These are phyloP conservation scores for Lantana camara DNA, from an alignment of 257 asterid genomes.

Conservation along the genomic window DNA sequence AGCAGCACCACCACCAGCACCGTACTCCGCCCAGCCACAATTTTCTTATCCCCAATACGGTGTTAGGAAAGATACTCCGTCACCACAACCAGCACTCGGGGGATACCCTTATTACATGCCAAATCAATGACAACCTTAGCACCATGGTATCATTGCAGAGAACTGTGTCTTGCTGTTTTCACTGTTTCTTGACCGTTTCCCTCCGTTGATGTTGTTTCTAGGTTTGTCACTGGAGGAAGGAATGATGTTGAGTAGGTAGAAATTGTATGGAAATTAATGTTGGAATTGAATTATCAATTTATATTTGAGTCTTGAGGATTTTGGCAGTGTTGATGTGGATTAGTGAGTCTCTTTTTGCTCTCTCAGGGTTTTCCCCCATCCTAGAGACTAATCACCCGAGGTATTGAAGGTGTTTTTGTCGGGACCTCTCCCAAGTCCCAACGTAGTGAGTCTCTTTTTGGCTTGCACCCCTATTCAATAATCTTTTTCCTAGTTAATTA, in stretches of 20 bases:
- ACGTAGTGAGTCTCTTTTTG: too few relatives aligned
- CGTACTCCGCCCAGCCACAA: constrained; percentile 52
- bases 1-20: constrained; percentile 36
- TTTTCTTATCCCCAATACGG: constrained; percentile 60
- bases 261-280: not conserved
- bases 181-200: not conserved
- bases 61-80: constrained; percentile 43
- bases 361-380: too few relatives aligned
- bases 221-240: constrained; percentile 23
- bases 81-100: constrained; percentile 47
- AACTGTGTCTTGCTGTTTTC: too few relatives aligned
- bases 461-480: too few relatives aligned
- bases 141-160: constrained; percentile 1
- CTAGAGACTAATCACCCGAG: too few relatives aligned
- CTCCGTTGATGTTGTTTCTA: not conserved
- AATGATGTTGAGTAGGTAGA: constrained; percentile 18
- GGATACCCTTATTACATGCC: constrained; percentile 76
- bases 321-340: constrained; percentile 1
- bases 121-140: constrained; percentile 42
- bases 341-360: constrained; percentile 13
- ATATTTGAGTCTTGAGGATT: not conserved
- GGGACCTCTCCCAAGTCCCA: too few relatives aligned
- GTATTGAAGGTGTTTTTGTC: too few relatives aligned
- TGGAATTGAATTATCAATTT: not conserved
- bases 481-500: too few relatives aligned